phyloP scores from a whole-genome alignment of 352 stramenopile genomes.

The Globisporangium recalcitrans region DNA sequence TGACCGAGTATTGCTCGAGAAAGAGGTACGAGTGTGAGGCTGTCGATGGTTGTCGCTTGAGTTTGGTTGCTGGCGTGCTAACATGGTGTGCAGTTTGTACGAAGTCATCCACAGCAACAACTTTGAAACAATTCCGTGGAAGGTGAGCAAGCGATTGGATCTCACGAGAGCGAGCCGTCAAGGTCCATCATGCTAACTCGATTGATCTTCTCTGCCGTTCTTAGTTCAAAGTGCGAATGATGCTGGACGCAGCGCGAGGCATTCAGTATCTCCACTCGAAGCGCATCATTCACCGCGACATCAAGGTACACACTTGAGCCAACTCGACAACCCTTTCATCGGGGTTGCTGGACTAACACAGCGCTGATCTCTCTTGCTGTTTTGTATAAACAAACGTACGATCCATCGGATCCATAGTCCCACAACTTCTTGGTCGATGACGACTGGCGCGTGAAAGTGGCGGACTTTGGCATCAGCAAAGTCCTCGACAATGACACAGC shows the following conservation, averaged over 20 bases:
- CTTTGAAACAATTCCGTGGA: conserved; percentile 87
- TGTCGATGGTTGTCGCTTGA: background rate
- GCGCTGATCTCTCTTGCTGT: background rate
- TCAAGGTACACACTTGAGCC: too few species aligned
- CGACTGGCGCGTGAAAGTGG: conserved; percentile 87
- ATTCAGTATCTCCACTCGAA: conserved; percentile 88
- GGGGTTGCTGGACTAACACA: background rate
- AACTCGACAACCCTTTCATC: too few species aligned
- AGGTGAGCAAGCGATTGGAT: conserved; percentile 52
- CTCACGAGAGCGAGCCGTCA: too few species aligned
- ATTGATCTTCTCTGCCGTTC: background rate
- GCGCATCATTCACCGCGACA: conserved; percentile 86
- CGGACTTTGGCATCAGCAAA: conserved; percentile 88
- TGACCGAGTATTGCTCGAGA: conserved; percentile 86
- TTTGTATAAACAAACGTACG: background rate
- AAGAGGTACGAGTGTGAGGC: conserved; percentile 50
- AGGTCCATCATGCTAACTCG: too few species aligned
- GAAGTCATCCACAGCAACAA: conserved; percentile 88
- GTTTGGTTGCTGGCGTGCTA: background rate
- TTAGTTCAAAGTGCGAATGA: conserved; percentile 88
- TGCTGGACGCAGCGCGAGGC: conserved; percentile 83
- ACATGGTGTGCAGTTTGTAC: conserved; percentile 55
- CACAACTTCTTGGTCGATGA: conserved; percentile 88
- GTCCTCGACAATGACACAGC: conserved; percentile 80
- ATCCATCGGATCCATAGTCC: conserved; percentile 40